These are phyloP conservation scores for Saccharum officinarum DNA, from an alignment of 176 grass and related monocot genomes.

Conservation along the genomic window DNA sequence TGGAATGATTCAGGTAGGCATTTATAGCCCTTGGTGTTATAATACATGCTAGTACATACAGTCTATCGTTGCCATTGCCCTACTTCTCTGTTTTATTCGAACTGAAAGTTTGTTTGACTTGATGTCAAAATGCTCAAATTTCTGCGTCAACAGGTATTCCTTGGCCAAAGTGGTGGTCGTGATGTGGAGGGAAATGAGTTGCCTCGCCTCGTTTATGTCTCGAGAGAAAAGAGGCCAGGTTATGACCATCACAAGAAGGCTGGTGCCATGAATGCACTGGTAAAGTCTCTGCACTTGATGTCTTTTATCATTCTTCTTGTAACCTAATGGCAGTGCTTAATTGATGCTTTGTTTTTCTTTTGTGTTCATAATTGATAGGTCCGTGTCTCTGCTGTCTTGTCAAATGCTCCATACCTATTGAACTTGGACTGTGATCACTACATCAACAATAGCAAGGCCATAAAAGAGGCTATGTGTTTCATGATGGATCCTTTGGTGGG, in stretches of 20 bases:
- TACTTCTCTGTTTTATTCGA: not conserved
- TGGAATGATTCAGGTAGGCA: slow-evolving; percentile 90
- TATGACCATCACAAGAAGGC: slow-evolving; percentile 96
- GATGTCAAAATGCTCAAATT: slow-evolving; percentile 19
- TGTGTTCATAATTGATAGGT: slow-evolving; percentile 56
- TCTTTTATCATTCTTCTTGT: slow-evolving; percentile 19
- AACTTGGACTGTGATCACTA: slow-evolving; percentile 98
- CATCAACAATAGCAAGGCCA: slow-evolving; percentile 88
- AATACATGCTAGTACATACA: not conserved
- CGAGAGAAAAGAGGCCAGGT: slow-evolving; percentile 93
- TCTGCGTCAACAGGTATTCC: slow-evolving; percentile 66
- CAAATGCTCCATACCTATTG: slow-evolving; percentile 84
- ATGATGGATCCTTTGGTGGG: slow-evolving; percentile 96
- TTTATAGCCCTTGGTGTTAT: not conserved
- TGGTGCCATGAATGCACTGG: slow-evolving; percentile 94
- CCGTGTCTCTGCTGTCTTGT: slow-evolving; percentile 78
- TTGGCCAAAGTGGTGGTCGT: slow-evolving; percentile 91
- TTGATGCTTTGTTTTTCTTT: not conserved
- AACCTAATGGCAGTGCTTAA: slow-evolving; percentile 13
- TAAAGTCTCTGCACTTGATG: slow-evolving; percentile 34
- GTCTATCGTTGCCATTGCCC: not conserved
- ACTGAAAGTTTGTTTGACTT: not conserved
- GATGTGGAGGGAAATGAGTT: slow-evolving; percentile 88
- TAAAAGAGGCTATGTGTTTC: slow-evolving; percentile 93
- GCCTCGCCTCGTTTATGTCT: slow-evolving; percentile 87